Evolutionary conservation across 2,329 filamentous ascomycete species (phyloP).

Genomic region (Lasiodiplodia gonubiensis): DNA sequence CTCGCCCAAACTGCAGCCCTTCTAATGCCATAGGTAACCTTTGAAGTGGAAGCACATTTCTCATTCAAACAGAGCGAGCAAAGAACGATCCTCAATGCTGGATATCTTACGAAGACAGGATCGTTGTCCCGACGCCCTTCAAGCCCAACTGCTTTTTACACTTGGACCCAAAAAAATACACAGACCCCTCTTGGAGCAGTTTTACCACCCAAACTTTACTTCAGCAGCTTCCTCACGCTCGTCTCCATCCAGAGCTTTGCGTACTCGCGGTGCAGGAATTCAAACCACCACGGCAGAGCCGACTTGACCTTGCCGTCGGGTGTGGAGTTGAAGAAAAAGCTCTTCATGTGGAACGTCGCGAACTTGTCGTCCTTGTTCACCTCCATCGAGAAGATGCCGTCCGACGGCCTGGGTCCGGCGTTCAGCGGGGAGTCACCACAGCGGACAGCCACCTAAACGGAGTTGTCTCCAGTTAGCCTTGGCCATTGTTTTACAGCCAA

Average conservation of each 20-base stretch:
- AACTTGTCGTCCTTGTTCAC: constrained; percentile 45
- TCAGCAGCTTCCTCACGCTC: constrained; percentile 45
- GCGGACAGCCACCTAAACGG: constrained; percentile 43
- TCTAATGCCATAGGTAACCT: background rate
- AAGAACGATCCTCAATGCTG: background rate
- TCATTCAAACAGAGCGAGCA: background rate
- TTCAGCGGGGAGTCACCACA: constrained; percentile 47
- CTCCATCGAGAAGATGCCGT: constrained; percentile 48
- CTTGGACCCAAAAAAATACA: background rate
- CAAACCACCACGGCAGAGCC: constrained; percentile 40
- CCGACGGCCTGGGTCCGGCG: constrained; percentile 38
- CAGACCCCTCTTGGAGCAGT: background rate
- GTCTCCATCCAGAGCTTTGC: constrained; percentile 51
- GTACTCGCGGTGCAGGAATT: constrained; percentile 44
- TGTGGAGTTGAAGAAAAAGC: constrained; percentile 47
- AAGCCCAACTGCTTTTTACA: background rate
- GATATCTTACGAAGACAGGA: background rate
- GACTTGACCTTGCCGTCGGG: constrained; percentile 40
- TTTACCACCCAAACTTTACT: constrained; percentile 29
- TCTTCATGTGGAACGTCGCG: constrained; percentile 49
- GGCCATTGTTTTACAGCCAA: too few species aligned
- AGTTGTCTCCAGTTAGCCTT: constrained; percentile 26
- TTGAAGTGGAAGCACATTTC: background rate
- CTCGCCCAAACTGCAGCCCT: background rate
- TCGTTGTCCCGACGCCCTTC: background rate